phyloP scores from a whole-genome alignment of 257 asterid genomes.

The Anisodus tanguticus region DNA sequence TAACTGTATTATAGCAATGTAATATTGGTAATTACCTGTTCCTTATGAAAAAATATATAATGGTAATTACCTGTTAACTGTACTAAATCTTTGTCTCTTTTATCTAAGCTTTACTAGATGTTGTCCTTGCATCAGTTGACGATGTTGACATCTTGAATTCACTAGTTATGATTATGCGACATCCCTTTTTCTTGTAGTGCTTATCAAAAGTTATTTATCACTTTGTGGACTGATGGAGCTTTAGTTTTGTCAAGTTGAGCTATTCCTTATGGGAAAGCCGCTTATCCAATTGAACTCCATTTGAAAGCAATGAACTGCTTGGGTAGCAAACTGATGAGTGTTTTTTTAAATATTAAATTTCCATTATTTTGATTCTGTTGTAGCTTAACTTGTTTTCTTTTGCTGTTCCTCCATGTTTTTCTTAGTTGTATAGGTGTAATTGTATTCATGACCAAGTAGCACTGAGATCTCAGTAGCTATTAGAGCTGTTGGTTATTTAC shows the following conservation, averaged over 20 bases:
- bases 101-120: not conserved
- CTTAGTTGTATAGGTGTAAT: not conserved
- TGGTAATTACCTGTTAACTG: constrained; percentile 32
- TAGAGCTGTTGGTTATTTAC: not conserved
- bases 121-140: constrained; percentile 17
- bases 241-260: constrained; percentile 24
- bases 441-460: not conserved
- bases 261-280: not conserved
- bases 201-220: not conserved
- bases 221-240: not conserved
- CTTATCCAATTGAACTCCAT: not conserved
- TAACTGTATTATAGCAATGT: constrained; percentile 41
- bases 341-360: not conserved
- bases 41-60: not conserved
- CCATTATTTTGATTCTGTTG: not conserved
- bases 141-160: constrained; percentile 8
- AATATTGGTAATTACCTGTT: constrained; percentile 31
- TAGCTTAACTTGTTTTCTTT: not conserved
- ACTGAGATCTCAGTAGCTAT: not conserved
- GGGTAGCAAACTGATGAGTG: not conserved
- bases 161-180: not conserved
- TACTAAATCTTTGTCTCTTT: constrained; percentile 25
- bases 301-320: not conserved
- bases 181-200: not conserved
- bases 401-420: not conserved